Evolutionary conservation across 495 filamentous ascomycete species (phyloP).

Genomic region (Neurospora sp.): DNA sequence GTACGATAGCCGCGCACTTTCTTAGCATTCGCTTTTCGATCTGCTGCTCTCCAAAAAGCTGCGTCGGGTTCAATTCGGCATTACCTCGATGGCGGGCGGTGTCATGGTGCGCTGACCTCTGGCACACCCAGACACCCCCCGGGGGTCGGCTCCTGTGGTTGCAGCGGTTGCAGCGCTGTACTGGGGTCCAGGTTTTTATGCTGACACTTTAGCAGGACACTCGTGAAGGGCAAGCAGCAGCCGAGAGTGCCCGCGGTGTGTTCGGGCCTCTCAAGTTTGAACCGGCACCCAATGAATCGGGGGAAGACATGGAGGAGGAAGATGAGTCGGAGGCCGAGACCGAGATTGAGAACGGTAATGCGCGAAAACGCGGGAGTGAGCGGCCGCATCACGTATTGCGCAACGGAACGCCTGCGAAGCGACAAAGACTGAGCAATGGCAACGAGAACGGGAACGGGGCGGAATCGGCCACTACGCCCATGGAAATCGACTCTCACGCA

Average conservation of each 20-base stretch:
- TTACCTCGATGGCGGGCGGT: slow-evolving; percentile 6
- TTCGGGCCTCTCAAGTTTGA: slow-evolving; percentile 38
- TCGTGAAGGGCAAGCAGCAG: slow-evolving; percentile 34
- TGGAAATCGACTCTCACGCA: slow-evolving; percentile 46
- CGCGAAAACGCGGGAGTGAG: slow-evolving; percentile 41
- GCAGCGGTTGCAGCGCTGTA: slow-evolving; percentile 10
- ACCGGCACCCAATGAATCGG: slow-evolving; percentile 18
- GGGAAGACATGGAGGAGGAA: slow-evolving; percentile 23
- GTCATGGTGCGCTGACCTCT: slow-evolving; percentile 11
- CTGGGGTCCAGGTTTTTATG: slow-evolving; percentile 28
- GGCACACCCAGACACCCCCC: background rate
- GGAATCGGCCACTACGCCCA: slow-evolving; percentile 47
- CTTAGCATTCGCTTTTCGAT: background rate
- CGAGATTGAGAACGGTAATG: slow-evolving; percentile 32
- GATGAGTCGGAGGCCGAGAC: slow-evolving; percentile 23
- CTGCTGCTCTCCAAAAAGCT: background rate
- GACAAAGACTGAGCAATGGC: slow-evolving; percentile 49
- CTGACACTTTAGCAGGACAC: slow-evolving; percentile 25
- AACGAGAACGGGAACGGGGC: slow-evolving; percentile 54
- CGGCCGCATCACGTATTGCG: slow-evolving; percentile 32
- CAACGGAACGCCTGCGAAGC: slow-evolving; percentile 45
- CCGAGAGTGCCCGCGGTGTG: slow-evolving; percentile 35
- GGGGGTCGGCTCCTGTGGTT: slow-evolving; percentile 10
- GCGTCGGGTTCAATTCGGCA: slow-evolving; percentile 8
- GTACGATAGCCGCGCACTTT: slow-evolving; percentile 11